A percentile compares a stretch with the other conserved stretches of the same genome.
Evolutionary conservation across 2,329 filamentous ascomycete species (phyloP).

Genomic region (Corniculantispora saksenae): DNA sequence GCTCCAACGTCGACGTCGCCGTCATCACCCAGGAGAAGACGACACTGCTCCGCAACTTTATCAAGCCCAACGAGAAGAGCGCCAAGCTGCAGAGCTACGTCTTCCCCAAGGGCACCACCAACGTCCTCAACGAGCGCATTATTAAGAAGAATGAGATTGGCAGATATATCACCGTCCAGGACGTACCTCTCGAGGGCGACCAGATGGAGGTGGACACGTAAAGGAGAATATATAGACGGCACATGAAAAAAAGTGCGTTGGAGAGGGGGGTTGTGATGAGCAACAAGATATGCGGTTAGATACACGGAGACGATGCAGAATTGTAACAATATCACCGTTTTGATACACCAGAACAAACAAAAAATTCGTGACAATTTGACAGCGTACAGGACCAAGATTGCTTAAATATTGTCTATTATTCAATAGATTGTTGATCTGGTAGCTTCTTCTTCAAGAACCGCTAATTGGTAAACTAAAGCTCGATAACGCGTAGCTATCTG

Average conservation of each 20-base stretch:
- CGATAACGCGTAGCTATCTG: neutral
- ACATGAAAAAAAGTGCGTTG: neutral
- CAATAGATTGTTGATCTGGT: conserved; percentile 6
- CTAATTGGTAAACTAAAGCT: neutral
- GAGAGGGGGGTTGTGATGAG: neutral
- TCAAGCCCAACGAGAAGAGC: conserved; percentile 87
- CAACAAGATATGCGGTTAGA: conserved; percentile 4
- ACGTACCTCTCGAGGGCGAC: conserved; percentile 71
- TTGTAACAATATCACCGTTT: conserved; percentile 19
- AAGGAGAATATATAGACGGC: conserved; percentile 20
- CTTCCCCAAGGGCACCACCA: conserved; percentile 90
- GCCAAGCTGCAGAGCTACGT: conserved; percentile 92
- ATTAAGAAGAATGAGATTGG: conserved; percentile 92
- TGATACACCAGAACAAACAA: neutral
- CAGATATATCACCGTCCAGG: conserved; percentile 90
- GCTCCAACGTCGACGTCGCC: conserved; percentile 95
- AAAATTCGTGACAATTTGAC: neutral
- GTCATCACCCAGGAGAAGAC: conserved; percentile 96
- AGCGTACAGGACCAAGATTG: neutral
- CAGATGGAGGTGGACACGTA: conserved; percentile 69
- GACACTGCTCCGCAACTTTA: conserved; percentile 86
- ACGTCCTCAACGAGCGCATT: conserved; percentile 92
- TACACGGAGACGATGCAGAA: conserved; percentile 8
- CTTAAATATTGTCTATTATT: neutral
- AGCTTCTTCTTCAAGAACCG: neutral